Evolutionary conservation across 441 rosid species (phyloP).

Genomic region (Jatropha podagrica): DNA sequence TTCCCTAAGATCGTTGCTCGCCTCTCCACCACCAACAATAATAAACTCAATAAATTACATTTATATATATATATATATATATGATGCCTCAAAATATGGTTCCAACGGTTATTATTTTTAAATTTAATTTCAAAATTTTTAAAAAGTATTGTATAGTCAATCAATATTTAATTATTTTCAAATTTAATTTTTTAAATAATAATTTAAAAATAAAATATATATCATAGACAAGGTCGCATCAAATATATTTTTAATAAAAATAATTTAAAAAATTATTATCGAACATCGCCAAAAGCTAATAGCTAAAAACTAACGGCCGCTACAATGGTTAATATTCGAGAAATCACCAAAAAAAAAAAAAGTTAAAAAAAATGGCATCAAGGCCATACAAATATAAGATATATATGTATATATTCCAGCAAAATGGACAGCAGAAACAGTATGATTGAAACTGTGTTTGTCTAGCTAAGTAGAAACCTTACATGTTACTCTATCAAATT

Average conservation of each 20-base stretch:
- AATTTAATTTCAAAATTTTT: no score
- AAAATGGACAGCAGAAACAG: not conserved
- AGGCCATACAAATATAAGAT: not conserved
- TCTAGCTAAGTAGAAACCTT: not conserved
- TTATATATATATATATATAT: not conserved
- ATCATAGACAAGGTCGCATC: no score
- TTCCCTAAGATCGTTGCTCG: not conserved
- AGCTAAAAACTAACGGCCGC: no score
- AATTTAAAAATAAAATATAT: no score
- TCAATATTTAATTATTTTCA: no score
- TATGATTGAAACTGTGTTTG: not conserved
- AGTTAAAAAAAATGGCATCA: not conserved
- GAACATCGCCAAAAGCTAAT: no score
- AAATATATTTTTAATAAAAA: no score
- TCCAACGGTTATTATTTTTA: not conserved
- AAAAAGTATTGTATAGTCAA: no score
- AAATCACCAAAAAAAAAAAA: not conserved
- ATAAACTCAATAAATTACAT: not conserved
- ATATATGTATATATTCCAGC: not conserved
- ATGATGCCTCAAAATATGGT: not conserved
- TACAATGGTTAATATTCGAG: no score
- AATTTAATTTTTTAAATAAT: no score
- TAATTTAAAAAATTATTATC: no score
- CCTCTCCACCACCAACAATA: not conserved
- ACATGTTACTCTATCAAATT: not conserved